Percentiles rank a stretch among this genome's conserved stretches.
Conservation (phyloP, 768 basidiomycete genomes). For the Dentipellis sp. region DNA sequence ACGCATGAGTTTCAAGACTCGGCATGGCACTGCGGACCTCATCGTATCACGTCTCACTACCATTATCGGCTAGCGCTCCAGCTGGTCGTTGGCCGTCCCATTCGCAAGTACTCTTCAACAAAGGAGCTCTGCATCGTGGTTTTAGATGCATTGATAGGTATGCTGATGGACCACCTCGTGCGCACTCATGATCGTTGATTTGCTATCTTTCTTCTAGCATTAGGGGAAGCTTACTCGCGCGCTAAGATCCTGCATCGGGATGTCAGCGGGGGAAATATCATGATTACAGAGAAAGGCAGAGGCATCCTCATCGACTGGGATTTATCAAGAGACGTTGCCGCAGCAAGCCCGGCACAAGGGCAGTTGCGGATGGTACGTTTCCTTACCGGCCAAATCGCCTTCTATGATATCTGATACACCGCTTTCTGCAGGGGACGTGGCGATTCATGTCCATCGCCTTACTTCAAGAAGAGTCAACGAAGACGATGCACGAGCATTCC, state of each 20-base stretch:
- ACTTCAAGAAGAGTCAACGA: background rate
- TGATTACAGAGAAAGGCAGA: background rate
- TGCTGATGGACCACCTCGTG: background rate
- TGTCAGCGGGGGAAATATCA: background rate
- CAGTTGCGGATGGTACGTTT: background rate
- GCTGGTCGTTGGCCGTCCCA: background rate
- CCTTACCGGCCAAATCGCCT: no score
- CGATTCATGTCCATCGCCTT: no score
- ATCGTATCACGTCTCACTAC: background rate
- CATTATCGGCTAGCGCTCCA: slow-evolving; percentile 1
- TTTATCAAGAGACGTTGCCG: background rate
- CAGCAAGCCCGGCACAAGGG: background rate
- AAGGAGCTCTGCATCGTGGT: background rate
- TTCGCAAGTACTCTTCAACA: background rate
- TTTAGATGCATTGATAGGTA: background rate
- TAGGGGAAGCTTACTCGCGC: background rate
- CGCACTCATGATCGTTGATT: no score
- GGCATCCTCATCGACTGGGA: no score
- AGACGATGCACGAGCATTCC: background rate
- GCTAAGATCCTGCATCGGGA: background rate
- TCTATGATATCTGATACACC: background rate
- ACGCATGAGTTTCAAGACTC: background rate
- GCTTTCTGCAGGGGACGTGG: background rate
- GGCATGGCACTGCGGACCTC: background rate
- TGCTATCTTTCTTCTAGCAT: background rate